Conservation (phyloP, 2,329 filamentous ascomycete genomes). For the Aspergillus niger region DNA sequence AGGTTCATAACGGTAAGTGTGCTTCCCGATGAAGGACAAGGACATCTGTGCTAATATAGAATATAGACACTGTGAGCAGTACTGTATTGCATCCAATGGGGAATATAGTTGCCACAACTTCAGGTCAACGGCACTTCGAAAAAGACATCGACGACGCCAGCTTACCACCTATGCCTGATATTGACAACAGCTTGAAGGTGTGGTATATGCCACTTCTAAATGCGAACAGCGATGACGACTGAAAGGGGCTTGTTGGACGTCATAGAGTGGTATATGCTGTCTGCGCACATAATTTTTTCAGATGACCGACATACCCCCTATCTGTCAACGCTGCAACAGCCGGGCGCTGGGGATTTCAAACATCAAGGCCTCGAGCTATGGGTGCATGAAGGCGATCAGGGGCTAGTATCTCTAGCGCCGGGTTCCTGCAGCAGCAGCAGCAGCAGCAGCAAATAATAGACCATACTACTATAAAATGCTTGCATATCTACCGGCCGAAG, state of each 20-base stretch:
- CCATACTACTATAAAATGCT: background rate
- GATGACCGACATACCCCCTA: background rate
- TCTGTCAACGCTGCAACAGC: too few species aligned
- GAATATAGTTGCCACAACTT: conserved; percentile 53
- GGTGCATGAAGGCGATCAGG: background rate
- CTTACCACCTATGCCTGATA: background rate
- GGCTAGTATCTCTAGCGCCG: background rate
- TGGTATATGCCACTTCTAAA: conserved; percentile 39
- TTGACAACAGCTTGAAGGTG: conserved; percentile 44
- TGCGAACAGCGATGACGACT: background rate
- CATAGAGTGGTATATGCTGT: background rate
- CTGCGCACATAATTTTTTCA: background rate
- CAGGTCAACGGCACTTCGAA: conserved; percentile 45
- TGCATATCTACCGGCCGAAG: background rate
- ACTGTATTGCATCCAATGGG: conserved; percentile 51
- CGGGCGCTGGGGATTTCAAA: too few species aligned
- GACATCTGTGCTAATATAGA: background rate
- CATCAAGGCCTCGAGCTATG: background rate
- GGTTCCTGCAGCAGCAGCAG: background rate
- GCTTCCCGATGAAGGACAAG: background rate
- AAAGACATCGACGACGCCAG: conserved; percentile 22
- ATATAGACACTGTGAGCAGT: conserved; percentile 49
- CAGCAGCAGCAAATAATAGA: background rate
- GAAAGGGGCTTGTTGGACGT: background rate
- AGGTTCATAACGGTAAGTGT: conserved; percentile 49